phyloP scores from a whole-genome alignment of 1,139 yeast species.

The Zhuliangozyma blackwelliae region DNA sequence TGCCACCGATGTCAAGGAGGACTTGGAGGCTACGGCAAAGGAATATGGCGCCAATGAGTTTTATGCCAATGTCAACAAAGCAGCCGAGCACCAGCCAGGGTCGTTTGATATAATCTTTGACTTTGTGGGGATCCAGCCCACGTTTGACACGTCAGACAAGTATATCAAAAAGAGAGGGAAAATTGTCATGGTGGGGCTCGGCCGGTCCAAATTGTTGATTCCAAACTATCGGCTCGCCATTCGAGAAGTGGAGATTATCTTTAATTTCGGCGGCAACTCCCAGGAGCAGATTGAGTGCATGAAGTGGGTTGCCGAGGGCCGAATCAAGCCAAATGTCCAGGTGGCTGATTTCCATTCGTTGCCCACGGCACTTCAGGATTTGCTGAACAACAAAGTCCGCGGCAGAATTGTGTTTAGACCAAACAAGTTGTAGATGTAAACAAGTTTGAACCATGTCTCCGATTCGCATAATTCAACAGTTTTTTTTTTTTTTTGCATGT shows the following conservation, averaged over 20 bases:
- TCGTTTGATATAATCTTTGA: slow-evolving; percentile 42
- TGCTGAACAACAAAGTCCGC: slow-evolving; percentile 35
- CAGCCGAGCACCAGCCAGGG: slow-evolving; percentile 23
- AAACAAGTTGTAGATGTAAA: slow-evolving; percentile 9
- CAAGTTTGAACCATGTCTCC: not conserved
- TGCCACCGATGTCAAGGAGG: slow-evolving; percentile 36
- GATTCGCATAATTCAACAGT: not conserved
- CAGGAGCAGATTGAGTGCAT: slow-evolving; percentile 42
- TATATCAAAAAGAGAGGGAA: slow-evolving; percentile 36
- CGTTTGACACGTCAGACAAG: slow-evolving; percentile 30
- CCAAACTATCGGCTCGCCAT: slow-evolving; percentile 35
- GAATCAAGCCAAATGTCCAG: slow-evolving; percentile 34
- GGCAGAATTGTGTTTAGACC: slow-evolving; percentile 47
- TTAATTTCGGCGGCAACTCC: slow-evolving; percentile 46
- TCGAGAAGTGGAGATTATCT: slow-evolving; percentile 39
- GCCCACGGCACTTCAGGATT: slow-evolving; percentile 31
- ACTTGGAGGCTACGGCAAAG: slow-evolving; percentile 24
- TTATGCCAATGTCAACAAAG: slow-evolving; percentile 24
- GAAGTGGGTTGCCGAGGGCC: slow-evolving; percentile 40
- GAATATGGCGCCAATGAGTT: slow-evolving; percentile 43
- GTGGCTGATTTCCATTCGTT: slow-evolving; percentile 31
- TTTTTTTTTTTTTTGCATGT: not conserved
- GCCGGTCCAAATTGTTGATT: slow-evolving; percentile 26
- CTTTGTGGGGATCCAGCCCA: slow-evolving; percentile 41
- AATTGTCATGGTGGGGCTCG: slow-evolving; percentile 44